Base-by-base conservation (phyloP, 2,329 filamentous ascomycete species). In the Calonectria pseudoturangicola region DNA sequence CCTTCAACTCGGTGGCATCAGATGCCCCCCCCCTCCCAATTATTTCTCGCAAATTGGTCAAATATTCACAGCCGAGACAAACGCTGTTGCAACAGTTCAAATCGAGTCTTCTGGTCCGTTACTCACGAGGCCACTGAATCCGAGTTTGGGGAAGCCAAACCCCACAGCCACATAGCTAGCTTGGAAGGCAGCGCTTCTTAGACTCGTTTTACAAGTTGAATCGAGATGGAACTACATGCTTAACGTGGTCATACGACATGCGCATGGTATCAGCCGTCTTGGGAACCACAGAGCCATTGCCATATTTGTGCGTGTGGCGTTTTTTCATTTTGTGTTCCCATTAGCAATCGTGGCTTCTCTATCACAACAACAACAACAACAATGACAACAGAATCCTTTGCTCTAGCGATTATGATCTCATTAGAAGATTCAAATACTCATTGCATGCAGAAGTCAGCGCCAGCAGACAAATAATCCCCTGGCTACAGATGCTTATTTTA, bases 401-500 rank as follows among this genome's bases (percentile, higher is more conserved):
- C 54, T 25, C 9, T 10, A 58, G 25, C 8, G 56, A 50, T 60
- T 41, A 9, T 39, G 13, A 54, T 79, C 77, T 68, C 62, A 77
- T 78, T 79, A 79, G 75, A 77, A 77, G 73, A 79, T 75, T 71
- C 66, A 73, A 79, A 77, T 66, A 71, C 36, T 77, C 74, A 79
- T 63, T 27, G 47, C 48, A 72, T 75, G 70, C 73, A 73, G 70
- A 64, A 68, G 56, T 45, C 51, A 41, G 63, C 54, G 63, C 50
- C 71, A 70, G 43, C 64, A 73, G 68, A 71, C 56, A 71, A 76
- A 65, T 16, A 66, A 62, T 50, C 75, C 76, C 73, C 71, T 79
- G 75, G 64, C 66, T 67, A 73, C 66, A 77, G 73, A 79, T 79
- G 74, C 75, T 78, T 79, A 74, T 76, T 79, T 79, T 79, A 79